These are phyloP conservation scores for Talaromyces sp. DNA, from an alignment of 2,329 filamentous ascomycete genomes.

Conservation along the genomic window DNA sequence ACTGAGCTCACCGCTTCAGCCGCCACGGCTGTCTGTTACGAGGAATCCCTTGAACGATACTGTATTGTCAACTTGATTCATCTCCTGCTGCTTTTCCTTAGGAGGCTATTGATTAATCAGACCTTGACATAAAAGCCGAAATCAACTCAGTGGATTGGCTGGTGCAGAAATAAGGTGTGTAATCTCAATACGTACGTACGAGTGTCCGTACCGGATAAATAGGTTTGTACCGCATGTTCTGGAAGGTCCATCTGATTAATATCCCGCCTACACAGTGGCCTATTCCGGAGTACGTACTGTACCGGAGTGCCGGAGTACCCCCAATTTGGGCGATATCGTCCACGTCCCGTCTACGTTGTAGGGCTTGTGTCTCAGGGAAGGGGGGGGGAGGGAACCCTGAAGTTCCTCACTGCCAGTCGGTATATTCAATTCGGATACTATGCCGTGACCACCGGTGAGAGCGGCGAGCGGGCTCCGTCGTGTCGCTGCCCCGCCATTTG, in stretches of 20 bases:
- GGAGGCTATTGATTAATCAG: not conserved
- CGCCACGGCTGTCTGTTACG: not conserved
- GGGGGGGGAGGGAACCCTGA: too few relatives aligned
- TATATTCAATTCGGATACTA: not conserved
- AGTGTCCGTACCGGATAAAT: constrained; percentile 4
- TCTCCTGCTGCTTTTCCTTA: not conserved
- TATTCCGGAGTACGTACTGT: not conserved
- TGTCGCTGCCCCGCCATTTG: not conserved
- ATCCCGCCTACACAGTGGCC: not conserved
- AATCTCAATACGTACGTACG: constrained; percentile 5
- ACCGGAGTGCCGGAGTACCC: not conserved
- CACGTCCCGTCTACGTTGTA: not conserved
- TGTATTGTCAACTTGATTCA: not conserved
- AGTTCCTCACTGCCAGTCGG: not conserved
- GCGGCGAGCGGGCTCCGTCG: not conserved
- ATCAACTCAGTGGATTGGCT: not conserved
- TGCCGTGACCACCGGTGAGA: not conserved
- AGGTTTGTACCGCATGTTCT: not conserved
- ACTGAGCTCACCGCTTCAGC: not conserved
- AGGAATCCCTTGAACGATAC: not conserved
- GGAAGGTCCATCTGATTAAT: constrained; percentile 1
- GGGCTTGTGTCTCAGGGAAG: not conserved
- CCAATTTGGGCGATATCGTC: not conserved
- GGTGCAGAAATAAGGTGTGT: not conserved
- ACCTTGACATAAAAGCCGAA: not conserved